Evolutionary conservation across 1,284 basidiomycete genomes (phyloP).

Genomic region (Ganoderma meredithae): DNA sequence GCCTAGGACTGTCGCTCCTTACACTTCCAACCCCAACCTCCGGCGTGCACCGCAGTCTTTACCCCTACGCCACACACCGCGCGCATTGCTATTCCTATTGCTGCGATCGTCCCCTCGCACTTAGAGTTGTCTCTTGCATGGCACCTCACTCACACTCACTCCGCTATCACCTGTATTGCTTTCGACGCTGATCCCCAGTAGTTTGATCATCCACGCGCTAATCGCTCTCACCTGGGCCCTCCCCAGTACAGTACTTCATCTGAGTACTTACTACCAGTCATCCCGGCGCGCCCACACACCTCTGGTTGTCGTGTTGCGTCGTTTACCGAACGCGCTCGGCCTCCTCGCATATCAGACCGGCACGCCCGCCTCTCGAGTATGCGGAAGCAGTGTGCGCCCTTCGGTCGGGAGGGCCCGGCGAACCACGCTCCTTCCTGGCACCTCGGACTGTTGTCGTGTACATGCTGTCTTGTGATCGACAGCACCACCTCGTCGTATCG

Average conservation of each 20-base stretch:
- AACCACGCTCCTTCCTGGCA: slow-evolving; percentile 14
- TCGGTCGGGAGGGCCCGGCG: background rate
- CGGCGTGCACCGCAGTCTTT: slow-evolving; percentile 15
- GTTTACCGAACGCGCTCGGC: background rate
- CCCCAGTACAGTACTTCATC: slow-evolving; percentile 2
- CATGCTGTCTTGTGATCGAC: slow-evolving; percentile 21
- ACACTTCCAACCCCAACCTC: slow-evolving; percentile 1
- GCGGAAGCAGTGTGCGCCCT: background rate
- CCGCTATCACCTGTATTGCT: slow-evolving; percentile 33
- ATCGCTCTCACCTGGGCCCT: slow-evolving; percentile 5
- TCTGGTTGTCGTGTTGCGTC: slow-evolving; percentile 2
- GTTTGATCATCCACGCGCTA: slow-evolving; percentile 15
- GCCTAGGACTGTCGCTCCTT: slow-evolving; percentile 16
- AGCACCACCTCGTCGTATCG: background rate
- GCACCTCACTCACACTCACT: slow-evolving; percentile 21
- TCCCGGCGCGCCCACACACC: slow-evolving; percentile 9
- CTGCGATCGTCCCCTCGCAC: slow-evolving; percentile 2
- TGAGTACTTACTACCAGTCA: background rate
- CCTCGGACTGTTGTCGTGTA: slow-evolving; percentile 28
- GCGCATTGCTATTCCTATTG: slow-evolving; percentile 7
- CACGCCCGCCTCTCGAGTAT: slow-evolving; percentile 1
- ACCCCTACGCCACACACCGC: slow-evolving; percentile 5
- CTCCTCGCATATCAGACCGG: background rate
- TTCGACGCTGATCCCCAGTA: slow-evolving; percentile 29
- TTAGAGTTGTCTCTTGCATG: slow-evolving; percentile 4